Evolutionary conservation across 2,329 filamentous ascomycete genomes (phyloP).

Genomic region (Ophiostoma himal-ulmi): DNA sequence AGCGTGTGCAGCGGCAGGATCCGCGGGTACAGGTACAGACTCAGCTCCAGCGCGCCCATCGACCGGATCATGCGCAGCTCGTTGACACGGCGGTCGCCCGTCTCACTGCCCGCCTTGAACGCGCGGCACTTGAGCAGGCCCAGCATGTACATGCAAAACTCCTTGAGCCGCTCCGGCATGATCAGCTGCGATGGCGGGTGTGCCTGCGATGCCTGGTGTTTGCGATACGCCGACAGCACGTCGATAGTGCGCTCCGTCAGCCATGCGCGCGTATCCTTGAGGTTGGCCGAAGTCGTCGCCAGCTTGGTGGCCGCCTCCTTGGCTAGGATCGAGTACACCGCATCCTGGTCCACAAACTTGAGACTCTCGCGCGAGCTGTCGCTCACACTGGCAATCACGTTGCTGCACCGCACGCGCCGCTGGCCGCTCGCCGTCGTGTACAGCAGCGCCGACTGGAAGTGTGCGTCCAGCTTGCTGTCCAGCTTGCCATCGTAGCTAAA

Average conservation of each 20-base stretch:
- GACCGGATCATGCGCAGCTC: slow-evolving; percentile 85
- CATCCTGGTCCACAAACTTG: slow-evolving; percentile 94
- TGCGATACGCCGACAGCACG: slow-evolving; percentile 84
- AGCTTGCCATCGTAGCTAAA: slow-evolving; percentile 97
- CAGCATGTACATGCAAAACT: slow-evolving; percentile 94
- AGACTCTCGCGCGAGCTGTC: slow-evolving; percentile 77
- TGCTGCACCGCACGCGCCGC: slow-evolving; percentile 84
- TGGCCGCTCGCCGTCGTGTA: slow-evolving; percentile 91
- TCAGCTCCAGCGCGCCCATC: slow-evolving; percentile 80
- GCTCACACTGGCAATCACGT: slow-evolving; percentile 86
- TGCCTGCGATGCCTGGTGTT: slow-evolving; percentile 74
- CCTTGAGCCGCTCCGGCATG: slow-evolving; percentile 90
- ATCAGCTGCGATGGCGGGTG: slow-evolving; percentile 91
- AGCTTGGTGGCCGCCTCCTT: slow-evolving; percentile 92
- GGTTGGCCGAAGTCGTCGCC: slow-evolving; percentile 57
- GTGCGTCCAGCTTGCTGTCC: slow-evolving; percentile 91
- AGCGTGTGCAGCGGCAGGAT: slow-evolving; percentile 91
- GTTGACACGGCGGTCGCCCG: slow-evolving; percentile 82
- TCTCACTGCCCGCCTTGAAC: slow-evolving; percentile 88
- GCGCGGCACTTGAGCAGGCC: slow-evolving; percentile 83
- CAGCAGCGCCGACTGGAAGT: slow-evolving; percentile 91
- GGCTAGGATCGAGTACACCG: slow-evolving; percentile 78
- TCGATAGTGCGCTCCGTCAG: slow-evolving; percentile 91
- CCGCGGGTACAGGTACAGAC: slow-evolving; percentile 88
- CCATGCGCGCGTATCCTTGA: slow-evolving; percentile 79